Conservation (phyloP, 225 moss, liverwort and hornwort genomes). For the Pleurozium schreberi region DNA sequence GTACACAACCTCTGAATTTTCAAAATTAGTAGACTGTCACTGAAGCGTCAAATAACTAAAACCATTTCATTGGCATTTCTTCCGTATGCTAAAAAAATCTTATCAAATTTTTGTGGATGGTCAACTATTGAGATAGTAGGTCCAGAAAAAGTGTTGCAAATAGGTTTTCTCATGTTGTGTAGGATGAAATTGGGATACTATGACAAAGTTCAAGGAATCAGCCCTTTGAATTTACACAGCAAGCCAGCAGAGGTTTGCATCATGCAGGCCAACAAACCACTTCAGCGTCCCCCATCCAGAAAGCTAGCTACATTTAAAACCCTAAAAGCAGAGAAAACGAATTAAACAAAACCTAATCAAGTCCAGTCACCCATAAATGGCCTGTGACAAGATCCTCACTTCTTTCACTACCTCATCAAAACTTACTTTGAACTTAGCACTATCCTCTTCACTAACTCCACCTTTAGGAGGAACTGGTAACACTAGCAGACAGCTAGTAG, state of each 20-base stretch:
- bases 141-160: neutral
- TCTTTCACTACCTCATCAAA: constrained; percentile 79
- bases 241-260: neutral
- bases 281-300: neutral
- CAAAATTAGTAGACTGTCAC: neutral
- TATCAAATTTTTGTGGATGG: neutral
- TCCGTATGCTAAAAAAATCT: neutral
- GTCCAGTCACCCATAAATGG: constrained; percentile 28
- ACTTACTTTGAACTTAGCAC: constrained; percentile 54
- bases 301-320: neutral
- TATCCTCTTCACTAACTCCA: constrained; percentile 64
- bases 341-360: neutral
- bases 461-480: constrained; percentile 57
- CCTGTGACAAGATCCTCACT: constrained; percentile 51
- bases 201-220: neutral
- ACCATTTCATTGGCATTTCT: neutral
- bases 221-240: neutral
- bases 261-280: neutral
- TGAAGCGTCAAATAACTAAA: too few species aligned
- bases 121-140: too few species aligned
- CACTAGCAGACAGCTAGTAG: constrained; percentile 86
- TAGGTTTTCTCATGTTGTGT: neutral
- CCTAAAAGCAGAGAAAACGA: neutral
- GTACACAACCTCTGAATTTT: neutral
- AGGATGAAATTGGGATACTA: neutral